Percentiles rank a stretch among this genome's conserved stretches.
These are phyloP conservation scores for Pestalotiopsis sp. DNA, from an alignment of 2,329 filamentous ascomycete genomes.

Conservation along the genomic window DNA sequence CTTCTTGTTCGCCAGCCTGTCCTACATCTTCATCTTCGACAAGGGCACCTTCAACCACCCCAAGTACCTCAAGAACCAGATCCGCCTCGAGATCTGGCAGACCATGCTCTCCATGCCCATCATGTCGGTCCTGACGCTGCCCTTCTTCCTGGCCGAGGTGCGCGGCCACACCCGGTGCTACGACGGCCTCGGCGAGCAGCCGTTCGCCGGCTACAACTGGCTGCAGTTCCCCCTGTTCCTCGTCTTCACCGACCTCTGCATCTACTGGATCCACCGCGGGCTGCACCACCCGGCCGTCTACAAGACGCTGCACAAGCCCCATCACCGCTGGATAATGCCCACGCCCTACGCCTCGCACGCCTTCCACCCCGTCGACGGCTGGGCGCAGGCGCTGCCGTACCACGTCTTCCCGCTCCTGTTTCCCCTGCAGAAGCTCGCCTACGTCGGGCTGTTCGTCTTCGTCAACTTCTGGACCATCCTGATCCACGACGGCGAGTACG, in stretches of 20 bases:
- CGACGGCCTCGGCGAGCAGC: slow-evolving; percentile 74
- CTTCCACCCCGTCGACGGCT: slow-evolving; percentile 94
- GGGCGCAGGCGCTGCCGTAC: slow-evolving; percentile 85
- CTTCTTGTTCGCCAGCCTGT: slow-evolving; percentile 80
- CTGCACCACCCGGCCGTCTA: slow-evolving; percentile 77
- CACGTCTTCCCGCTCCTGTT: slow-evolving; percentile 93
- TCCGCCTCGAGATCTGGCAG: slow-evolving; percentile 82
- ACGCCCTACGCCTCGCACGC: slow-evolving; percentile 91
- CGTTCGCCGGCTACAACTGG: slow-evolving; percentile 76
- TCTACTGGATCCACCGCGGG: slow-evolving; percentile 80
- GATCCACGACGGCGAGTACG: slow-evolving; percentile 95
- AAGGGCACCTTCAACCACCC: slow-evolving; percentile 87
- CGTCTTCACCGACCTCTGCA: slow-evolving; percentile 74
- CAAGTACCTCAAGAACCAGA: slow-evolving; percentile 93
- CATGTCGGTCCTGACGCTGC: slow-evolving; percentile 81
- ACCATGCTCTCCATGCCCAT: slow-evolving; percentile 75
- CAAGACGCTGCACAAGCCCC: slow-evolving; percentile 91
- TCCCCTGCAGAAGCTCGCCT: slow-evolving; percentile 88
- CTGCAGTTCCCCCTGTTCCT: slow-evolving; percentile 84
- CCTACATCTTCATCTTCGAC: slow-evolving; percentile 89
- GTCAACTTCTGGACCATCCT: slow-evolving; percentile 98
- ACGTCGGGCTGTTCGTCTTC: slow-evolving; percentile 83
- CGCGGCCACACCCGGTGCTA: slow-evolving; percentile 87
- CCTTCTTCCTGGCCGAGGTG: slow-evolving; percentile 82
- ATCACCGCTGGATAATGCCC: slow-evolving; percentile 99